Base-by-base conservation (phyloP, 2,329 filamentous ascomycete species). In the Pseudocercospora pini-densiflorae region DNA sequence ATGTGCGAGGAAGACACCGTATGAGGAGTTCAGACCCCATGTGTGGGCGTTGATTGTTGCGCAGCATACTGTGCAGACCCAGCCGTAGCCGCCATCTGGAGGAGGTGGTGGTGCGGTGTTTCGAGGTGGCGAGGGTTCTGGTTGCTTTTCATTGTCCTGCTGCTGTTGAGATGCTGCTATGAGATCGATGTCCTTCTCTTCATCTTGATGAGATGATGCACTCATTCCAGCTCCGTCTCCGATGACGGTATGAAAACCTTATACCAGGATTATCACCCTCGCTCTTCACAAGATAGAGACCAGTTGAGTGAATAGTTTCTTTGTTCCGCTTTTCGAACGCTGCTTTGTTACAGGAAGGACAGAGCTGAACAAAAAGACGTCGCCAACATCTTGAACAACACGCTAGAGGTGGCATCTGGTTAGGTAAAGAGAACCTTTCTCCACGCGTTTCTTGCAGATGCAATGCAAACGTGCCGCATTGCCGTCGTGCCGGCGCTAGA, bases 1-100 rank as follows among this genome's bases (percentile, higher is more conserved):
- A 73, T 93, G 86, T 16, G 92, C 89, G 14, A 94, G 87, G 69
- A 90, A 92, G 64, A 93, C 89, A 76, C 91, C 92, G 81, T 86
- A 91, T 1, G 86, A 84, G 4, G 70, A 73, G 59, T 78, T 78
- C 8, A 78, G 62, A 16, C 77, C 77, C 83, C 82, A 84, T 4
- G 81, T 84, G 71, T 84, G 80, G 0, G 76, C 79, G 70, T 83
- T 84, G 40, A 85, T 82, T 5, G 79, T 68, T 59, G 78, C 78
- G 16, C 76, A 74, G 45, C 79, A 81, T 27, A 74, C 79, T 19
- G 85, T 84, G 70, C 83, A 85, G 6, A 87, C 81, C 85, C 85
- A 87, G 51, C 85, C 85, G 69, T 89, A 90, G 14, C 88, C 88
- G 49, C 88, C 88, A 73, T 77, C 88, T 79, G 68, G 68, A 10